Evolutionary conservation across 2,329 filamentous ascomycete species (phyloP).

Genomic region (Colletotrichum karsti): DNA sequence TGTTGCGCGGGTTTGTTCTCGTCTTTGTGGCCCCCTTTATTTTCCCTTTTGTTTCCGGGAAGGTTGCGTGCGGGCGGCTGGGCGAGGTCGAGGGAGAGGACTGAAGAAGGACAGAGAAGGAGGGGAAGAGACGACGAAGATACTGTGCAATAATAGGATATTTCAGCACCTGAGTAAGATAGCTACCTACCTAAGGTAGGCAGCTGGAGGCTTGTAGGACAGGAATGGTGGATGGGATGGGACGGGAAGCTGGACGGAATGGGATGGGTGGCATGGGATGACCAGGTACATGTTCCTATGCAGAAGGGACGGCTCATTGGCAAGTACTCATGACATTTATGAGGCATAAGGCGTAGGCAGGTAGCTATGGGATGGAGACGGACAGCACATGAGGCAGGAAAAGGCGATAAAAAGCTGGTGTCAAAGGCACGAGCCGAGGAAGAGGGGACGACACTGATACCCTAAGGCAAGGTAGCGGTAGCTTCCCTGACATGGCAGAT

Average conservation of each 20-base stretch:
- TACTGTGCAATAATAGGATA: not conserved
- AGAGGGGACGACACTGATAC: not conserved
- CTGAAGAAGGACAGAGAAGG: not conserved
- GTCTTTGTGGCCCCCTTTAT: constrained; percentile 16
- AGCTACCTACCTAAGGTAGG: not conserved
- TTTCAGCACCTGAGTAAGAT: not conserved
- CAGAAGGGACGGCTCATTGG: no score
- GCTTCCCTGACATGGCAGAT: no score
- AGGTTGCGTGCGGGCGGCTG: not conserved
- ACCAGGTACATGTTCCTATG: not conserved
- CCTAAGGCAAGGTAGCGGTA: not conserved
- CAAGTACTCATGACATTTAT: no score
- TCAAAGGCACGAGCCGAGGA: constrained; percentile 19
- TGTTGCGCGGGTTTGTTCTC: not conserved
- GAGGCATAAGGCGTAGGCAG: not conserved
- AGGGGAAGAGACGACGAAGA: not conserved
- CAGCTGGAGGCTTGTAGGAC: not conserved
- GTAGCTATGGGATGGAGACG: not conserved
- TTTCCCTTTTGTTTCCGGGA: not conserved
- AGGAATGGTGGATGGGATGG: not conserved
- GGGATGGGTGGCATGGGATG: constrained; percentile 3
- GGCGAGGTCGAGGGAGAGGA: not conserved
- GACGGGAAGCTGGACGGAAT: not conserved
- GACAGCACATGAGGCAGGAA: constrained; percentile 8
- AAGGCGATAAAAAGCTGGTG: constrained; percentile 7